Base-by-base conservation (phyloP, 495 filamentous ascomycete species). In the Amorphotheca resinae region DNA sequence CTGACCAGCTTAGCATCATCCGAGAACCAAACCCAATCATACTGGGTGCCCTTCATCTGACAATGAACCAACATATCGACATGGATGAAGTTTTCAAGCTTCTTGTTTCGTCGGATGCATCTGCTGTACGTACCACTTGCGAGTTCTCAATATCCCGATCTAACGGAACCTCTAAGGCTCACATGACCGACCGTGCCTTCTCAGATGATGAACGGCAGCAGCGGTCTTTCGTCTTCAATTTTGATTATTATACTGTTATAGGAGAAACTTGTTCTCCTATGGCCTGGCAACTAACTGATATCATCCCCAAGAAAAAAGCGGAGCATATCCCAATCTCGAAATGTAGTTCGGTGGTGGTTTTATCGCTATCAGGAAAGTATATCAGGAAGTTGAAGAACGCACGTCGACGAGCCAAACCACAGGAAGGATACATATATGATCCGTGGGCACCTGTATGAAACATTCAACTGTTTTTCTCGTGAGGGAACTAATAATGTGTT, bases 241-340 rank as follows among this genome's bases (percentile, higher is more conserved):
- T 76, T 50, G 71, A 74, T 44, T 74, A 72, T 38, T 72, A 67
- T 49, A 71, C 71, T 18, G 59, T 73, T 9, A 54, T 74, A 8
- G 65, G 59, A 9, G 52, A 63, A 9, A 62, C 59, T 25, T 60
- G 63, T 17, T 30, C 62, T 21, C 72, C 72, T 0, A 65, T 67
- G 53, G 53, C 65, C n/a, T 76, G 71, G 71, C 72, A 74, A 40
- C 39, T 48, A 8, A 55, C 43, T 18, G 63, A 66, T 34, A 35
- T 30, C 2, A 16, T 30, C 17, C 17, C 9, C n/a, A 32, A 48
- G 8, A 57, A 57, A 25, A 54, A 46, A 4, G 52, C 18, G 7
- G 54, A 61, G 18, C 71, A 76, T 44, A 65, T 74, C 8, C 61
- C 68, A 14, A 59, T 76, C 22, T 60, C 65, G 18, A 56, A 69